These are phyloP conservation scores for Hypoxylon sp. DNA, from an alignment of 2,329 filamentous ascomycete genomes.

Conservation along the genomic window DNA sequence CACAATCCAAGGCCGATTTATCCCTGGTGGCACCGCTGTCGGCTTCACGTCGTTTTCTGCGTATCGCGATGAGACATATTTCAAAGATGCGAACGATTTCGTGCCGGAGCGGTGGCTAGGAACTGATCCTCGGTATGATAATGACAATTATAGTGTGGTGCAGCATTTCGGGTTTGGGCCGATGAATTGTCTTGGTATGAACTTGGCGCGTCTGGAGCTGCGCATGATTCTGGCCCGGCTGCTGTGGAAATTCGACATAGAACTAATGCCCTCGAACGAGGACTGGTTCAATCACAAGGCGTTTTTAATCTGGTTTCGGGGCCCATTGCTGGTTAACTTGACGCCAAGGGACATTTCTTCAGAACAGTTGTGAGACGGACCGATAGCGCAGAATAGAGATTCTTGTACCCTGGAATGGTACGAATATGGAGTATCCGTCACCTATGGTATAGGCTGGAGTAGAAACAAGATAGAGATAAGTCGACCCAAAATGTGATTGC, in stretches of 20 bases:
- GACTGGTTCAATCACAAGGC: constrained; percentile 27
- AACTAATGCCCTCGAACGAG: constrained; percentile 2
- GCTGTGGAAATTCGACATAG: constrained; percentile 22
- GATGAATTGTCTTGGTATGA: constrained; percentile 22
- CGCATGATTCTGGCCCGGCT: constrained; percentile 19
- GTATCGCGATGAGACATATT: constrained; percentile 13
- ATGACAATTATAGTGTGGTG: constrained; percentile 3
- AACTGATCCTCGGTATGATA: constrained; percentile 2
- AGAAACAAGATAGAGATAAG: neutral
- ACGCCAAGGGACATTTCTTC: neutral
- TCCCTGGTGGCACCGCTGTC: constrained; percentile 6
- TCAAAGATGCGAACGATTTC: constrained; percentile 10
- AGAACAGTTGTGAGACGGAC: neutral
- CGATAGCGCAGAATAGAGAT: neutral
- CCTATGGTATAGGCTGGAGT: neutral
- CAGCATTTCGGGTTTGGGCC: constrained; percentile 16
- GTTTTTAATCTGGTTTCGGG: constrained; percentile 22
- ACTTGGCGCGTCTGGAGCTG: constrained; percentile 14
- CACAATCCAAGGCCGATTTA: constrained; percentile 9
- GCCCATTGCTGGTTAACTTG: constrained; percentile 13
- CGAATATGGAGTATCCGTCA: neutral
- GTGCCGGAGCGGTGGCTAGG: constrained; percentile 14
- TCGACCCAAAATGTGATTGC: neutral
- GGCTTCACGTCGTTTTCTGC: constrained; percentile 16
- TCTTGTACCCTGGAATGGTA: neutral